These are phyloP conservation scores for Mortierella sp. DNA, from an alignment of 371 early-diverging fungal genomes.

Conservation along the genomic window DNA sequence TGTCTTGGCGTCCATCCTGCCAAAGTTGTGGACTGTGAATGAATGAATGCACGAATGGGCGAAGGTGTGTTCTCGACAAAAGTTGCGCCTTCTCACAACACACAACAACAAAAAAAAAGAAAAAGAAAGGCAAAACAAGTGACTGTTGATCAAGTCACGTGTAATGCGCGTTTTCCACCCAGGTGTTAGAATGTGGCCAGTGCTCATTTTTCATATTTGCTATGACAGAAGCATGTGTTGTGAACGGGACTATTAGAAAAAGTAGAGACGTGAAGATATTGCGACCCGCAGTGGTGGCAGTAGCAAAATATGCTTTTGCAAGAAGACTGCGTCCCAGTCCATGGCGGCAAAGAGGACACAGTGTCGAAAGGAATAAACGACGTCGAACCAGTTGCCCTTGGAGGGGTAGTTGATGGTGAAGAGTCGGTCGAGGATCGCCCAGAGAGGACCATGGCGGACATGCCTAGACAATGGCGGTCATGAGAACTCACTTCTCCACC, in stretches of 20 bases:
- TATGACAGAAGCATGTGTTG: conserved; percentile 16
- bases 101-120: not conserved
- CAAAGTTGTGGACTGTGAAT: conserved; percentile 16
- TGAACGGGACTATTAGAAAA: not conserved
- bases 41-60: conserved; percentile 15
- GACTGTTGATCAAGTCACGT: not conserved
- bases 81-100: not conserved
- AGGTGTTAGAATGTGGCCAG: conserved; percentile 3
- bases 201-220: not conserved
- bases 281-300: conserved; percentile 33
- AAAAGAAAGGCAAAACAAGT: not conserved
- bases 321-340: not conserved
- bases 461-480: conserved; percentile 24
- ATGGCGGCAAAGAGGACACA: not conserved
- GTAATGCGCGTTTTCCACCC: not conserved
- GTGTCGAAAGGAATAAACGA: not conserved
- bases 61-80: not conserved
- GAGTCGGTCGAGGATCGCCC: conserved; percentile 17
- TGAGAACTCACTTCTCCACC: conserved; percentile 29
- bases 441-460: conserved; percentile 28
- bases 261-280: conserved; percentile 10
- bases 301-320: not conserved
- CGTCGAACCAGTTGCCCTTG: not conserved
- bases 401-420: not conserved
- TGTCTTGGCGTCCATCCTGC: conserved; percentile 39